Percentiles rank a stretch among this genome's conserved stretches.
phyloP scores from a whole-genome alignment of 345 rosid genomes.

The Diplotaxis tenuifolia region DNA sequence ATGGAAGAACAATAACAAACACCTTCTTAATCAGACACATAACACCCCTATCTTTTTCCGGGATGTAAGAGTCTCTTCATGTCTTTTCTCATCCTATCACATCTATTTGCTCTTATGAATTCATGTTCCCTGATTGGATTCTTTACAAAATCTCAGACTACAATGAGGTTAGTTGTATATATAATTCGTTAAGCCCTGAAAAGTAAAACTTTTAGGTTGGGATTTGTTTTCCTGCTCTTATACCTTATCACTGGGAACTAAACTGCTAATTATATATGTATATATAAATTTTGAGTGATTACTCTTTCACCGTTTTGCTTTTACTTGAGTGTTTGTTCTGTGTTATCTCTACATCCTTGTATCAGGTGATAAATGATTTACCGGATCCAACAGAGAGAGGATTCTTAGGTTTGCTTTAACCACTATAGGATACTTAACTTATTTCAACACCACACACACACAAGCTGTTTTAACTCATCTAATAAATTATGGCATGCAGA shows the following conservation, averaged over 20 bases:
- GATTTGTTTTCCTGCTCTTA: constrained; percentile 9
- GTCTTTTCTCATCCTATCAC: constrained; percentile 7
- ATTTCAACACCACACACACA: not conserved
- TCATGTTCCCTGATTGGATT: constrained; percentile 13
- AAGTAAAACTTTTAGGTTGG: not conserved
- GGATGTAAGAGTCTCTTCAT: constrained; percentile 66
- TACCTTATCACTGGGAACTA: not conserved
- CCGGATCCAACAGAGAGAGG: constrained; percentile 99
- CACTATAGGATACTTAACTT: not conserved
- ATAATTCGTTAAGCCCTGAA: constrained; percentile 6
- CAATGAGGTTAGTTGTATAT: constrained; percentile 73
- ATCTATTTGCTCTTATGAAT: not conserved
- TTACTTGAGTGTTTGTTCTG: constrained; percentile 8
- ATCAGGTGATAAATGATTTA: constrained; percentile 97
- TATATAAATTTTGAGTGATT: constrained; percentile 6
- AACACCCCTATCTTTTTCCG: too few relatives aligned
- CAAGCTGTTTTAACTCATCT: too few relatives aligned
- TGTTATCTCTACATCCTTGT: constrained; percentile 24
- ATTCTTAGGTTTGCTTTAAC: constrained; percentile 75
- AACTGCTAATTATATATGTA: not conserved
- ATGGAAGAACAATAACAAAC: too few relatives aligned
- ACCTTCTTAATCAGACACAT: too few relatives aligned
- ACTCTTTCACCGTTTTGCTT: constrained; percentile 2
- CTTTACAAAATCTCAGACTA: constrained; percentile 85
- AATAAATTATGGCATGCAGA: too few relatives aligned